Conservation (phyloP, 345 rosid genomes). For the Gynandropsis gynandra region DNA sequence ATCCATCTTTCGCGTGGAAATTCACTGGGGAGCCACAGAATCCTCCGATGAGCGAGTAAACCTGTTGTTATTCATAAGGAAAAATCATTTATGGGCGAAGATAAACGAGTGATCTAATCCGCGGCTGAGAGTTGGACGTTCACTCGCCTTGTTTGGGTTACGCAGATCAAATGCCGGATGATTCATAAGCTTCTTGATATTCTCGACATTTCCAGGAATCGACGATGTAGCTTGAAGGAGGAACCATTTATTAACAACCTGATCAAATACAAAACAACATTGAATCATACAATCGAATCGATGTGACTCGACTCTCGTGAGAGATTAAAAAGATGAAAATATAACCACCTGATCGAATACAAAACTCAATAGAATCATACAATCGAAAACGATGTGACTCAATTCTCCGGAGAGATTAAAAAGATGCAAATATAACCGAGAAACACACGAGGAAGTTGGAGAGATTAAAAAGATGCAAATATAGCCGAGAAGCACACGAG, state of each 20-base stretch:
- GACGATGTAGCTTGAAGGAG: slow-evolving; percentile 83
- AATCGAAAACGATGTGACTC: too few relatives aligned
- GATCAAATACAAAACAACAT: background rate
- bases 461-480: too few relatives aligned
- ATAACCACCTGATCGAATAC: slow-evolving; percentile 3
- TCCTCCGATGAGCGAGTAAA: slow-evolving; percentile 79
- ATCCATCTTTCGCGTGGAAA: slow-evolving; percentile 93
- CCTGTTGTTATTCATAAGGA: slow-evolving; percentile 40
- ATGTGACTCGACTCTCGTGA: too few relatives aligned
- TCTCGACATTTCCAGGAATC: slow-evolving; percentile 80
- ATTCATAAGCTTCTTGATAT: slow-evolving; percentile 55
- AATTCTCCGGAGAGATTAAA: too few relatives aligned
- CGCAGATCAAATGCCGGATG: slow-evolving; percentile 91
- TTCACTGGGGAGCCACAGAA: slow-evolving; percentile 83
- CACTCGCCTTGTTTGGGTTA: slow-evolving; percentile 79
- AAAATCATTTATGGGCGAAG: too few relatives aligned
- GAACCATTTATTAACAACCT: slow-evolving; percentile 99
- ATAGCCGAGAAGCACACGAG: too few relatives aligned
- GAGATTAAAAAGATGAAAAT: slow-evolving; percentile 7
- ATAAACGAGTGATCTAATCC: too few relatives aligned
- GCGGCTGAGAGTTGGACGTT: too few relatives aligned
- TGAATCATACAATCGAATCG: background rate
- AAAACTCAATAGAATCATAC: too few relatives aligned
- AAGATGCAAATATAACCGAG: too few relatives aligned
- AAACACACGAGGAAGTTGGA: too few relatives aligned